Base-by-base conservation (phyloP, 2,329 filamentous ascomycete genomes). In the Biscogniauxia marginata region DNA sequence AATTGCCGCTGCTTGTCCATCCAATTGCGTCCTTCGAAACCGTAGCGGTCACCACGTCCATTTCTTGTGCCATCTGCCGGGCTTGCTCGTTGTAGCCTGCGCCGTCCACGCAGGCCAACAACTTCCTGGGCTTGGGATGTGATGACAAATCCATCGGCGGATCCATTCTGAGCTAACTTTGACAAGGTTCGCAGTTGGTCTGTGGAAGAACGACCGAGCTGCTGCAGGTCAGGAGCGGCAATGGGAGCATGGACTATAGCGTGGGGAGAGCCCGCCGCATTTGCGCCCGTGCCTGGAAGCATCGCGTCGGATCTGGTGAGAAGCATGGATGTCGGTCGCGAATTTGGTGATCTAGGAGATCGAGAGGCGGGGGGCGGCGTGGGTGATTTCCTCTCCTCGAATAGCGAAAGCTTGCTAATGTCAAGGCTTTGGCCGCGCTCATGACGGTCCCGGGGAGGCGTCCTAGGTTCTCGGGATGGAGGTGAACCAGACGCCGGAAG, bases 1-100 rank as follows among this genome's bases (percentile, higher is more conserved):
- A 97, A 98, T 71, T 98, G 93, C 22, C 95, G 85, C 71, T 99
- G 93, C 71, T 96, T 95, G 73, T 99, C 95, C 93, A 99, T 99
- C 95, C 95, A 99, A 71, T 93, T 96, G 50, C 90, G 85, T 19
- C 87, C 87, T 61, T 90, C 85, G 88, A 92, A 95, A 49, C 86
- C 83, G 63, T 88, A 91, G 22, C 72, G 71, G 61, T 78, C 78
- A 60, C 80, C 75, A 46, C 79, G 67, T 50, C 64, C 67, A 55
- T 52, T 74, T 20, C 78, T 77, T 21, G 71, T 73, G 22, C 74
- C 75, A 34, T 75, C 74, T 18, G 76, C 76, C 63, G 81, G 85
- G 60, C 83, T 84, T 22, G 83, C 82, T 61, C 91, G 83, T 73
- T 97, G 95, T 52, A 99, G 75, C 64, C 86, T 87, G 60, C 93